Evolutionary conservation across 192 early-diverging fungal species (phyloP).

Genomic region (Globomyces pollinis-pini): DNA sequence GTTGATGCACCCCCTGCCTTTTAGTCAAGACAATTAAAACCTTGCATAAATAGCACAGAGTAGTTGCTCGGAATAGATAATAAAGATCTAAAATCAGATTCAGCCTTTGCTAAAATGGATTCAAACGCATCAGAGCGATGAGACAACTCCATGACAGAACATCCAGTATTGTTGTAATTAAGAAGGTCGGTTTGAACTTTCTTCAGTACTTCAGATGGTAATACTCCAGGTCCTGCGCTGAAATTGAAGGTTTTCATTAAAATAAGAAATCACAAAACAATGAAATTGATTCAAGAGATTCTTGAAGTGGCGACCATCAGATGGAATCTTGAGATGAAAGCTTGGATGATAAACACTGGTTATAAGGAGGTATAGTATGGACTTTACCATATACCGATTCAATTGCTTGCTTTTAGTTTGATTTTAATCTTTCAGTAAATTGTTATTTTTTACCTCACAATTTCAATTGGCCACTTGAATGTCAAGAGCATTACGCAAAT

Average conservation of each 20-base stretch:
- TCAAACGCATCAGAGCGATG: slow-evolving; percentile 85
- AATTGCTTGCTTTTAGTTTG: no score
- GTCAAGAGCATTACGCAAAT: no score
- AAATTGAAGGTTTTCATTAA: slow-evolving; percentile 27
- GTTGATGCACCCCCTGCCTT: slow-evolving; percentile 91
- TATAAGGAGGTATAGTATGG: no score
- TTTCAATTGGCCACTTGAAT: no score
- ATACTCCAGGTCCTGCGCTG: slow-evolving; percentile 81
- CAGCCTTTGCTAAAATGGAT: slow-evolving; percentile 62
- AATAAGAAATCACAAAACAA: no score
- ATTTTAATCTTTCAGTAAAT: no score
- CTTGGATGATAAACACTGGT: no score
- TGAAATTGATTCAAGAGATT: no score
- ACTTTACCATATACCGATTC: no score
- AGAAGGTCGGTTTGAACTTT: slow-evolving; percentile 76
- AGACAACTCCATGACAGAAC: slow-evolving; percentile 93
- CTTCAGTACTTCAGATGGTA: slow-evolving; percentile 76
- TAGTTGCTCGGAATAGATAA: slow-evolving; percentile 83
- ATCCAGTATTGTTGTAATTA: slow-evolving; percentile 72
- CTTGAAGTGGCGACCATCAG: no score
- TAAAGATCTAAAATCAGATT: slow-evolving; percentile 60
- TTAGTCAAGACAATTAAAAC: not conserved
- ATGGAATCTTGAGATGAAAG: no score
- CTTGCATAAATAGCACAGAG: slow-evolving; percentile 84
- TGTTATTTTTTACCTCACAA: no score